Evolutionary conservation across 768 basidiomycete genomes (phyloP).

Genomic region (Auricularia sp.): DNA sequence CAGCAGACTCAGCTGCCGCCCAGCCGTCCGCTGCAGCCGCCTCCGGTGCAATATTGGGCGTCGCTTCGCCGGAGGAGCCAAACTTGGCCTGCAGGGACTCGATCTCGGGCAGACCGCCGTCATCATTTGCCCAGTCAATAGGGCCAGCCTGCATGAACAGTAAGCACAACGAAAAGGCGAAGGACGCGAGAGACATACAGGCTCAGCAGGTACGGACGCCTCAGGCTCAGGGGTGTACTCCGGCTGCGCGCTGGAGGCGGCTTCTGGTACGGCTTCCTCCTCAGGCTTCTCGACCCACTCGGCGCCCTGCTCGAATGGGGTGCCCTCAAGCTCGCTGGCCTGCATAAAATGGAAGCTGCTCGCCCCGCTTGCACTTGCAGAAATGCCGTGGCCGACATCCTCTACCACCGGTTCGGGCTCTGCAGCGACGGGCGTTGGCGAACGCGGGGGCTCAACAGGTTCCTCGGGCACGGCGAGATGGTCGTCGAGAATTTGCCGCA

Average conservation of each 20-base stretch:
- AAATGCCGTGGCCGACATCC: neutral
- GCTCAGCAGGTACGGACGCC: neutral
- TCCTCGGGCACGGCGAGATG: conserved; percentile 36
- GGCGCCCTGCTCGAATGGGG: conserved; percentile 37
- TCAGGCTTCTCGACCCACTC: conserved; percentile 50
- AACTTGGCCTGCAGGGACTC: conserved; percentile 67
- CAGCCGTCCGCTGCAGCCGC: conserved; percentile 25
- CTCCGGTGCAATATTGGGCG: conserved; percentile 31
- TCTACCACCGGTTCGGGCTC: conserved; percentile 1
- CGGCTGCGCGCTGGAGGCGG: conserved; percentile 1
- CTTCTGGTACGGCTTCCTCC: conserved; percentile 23
- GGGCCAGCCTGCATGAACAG: conserved; percentile 10
- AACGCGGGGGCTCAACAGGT: conserved; percentile 2
- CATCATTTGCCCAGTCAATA: conserved; percentile 79
- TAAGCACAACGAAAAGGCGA: neutral
- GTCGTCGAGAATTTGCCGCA: conserved; percentile 45
- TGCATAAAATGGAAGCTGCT: conserved; percentile 69
- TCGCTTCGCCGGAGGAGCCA: conserved; percentile 61
- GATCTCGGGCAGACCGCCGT: conserved; percentile 67
- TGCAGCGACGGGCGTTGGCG: conserved; percentile 2
- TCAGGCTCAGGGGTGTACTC: conserved; percentile 14
- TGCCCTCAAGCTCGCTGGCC: conserved; percentile 61
- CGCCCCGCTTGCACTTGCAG: conserved; percentile 23
- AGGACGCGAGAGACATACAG: neutral
- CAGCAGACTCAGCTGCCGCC: neutral